Base-by-base conservation (phyloP, 2,329 filamentous ascomycete species). In the Sarocladium strictum region DNA sequence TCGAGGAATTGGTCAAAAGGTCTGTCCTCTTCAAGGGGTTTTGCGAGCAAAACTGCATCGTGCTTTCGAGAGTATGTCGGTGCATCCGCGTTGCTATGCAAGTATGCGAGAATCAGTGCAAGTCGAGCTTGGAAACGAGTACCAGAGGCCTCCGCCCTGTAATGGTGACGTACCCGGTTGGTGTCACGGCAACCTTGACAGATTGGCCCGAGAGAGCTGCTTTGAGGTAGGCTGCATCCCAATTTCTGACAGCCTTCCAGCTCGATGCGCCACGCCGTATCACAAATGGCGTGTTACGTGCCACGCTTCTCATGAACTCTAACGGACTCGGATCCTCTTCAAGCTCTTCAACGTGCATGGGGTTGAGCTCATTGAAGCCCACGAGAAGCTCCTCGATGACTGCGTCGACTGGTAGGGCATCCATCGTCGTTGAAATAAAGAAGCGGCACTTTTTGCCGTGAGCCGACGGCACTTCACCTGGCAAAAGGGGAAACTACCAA, bases 111-210 rank as follows among this genome's bases (percentile, higher is more conserved):
- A n/a, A n/a, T n/a, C n/a, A n/a, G n/a, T n/a, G n/a, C n/a, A n/a
- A n/a, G n/a, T n/a, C n/a, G n/a, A n/a, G n/a, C n/a, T n/a, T n/a
- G n/a, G n/a, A n/a, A n/a, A n/a, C n/a, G n/a, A n/a, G n/a, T n/a
- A n/a, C n/a, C n/a, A n/a, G n/a, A n/a, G n/a, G n/a, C n/a, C n/a
- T n/a, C n/a, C n/a, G n/a, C n/a, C n/a, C n/a, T n/a, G n/a, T n/a
- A n/a, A n/a, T n/a, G n/a, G n/a, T n/a, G n/a, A n/a, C n/a, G 60
- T 71, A 85, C 80, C 88, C 88, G 43, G 73, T 66, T 1, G 88
- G 87, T n/a, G 89, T 94, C 32, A 90, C 78, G 21, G 89, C 88
- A 55, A 93, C 87, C 60, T 89, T 89, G 53, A 94, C 85, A 1
- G 68, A 68, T 53, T 80, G 75, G 3, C 76, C 76, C 5, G 68